These are phyloP conservation scores for Pythium phragmitis DNA, from an alignment of 352 stramenopile genomes.

Conservation along the genomic window DNA sequence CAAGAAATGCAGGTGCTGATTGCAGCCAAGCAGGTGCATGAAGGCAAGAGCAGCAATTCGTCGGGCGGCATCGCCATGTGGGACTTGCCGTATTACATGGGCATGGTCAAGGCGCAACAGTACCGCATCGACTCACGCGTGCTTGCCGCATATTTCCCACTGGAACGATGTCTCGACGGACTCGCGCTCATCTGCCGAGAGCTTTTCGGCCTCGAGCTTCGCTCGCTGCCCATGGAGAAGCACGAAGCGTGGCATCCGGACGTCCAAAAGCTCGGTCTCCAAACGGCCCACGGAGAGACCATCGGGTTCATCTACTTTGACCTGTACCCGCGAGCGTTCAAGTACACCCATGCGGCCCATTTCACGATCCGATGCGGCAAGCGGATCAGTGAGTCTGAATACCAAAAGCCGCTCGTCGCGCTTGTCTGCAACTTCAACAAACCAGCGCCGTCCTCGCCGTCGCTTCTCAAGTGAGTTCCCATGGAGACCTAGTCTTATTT, in stretches of 20 bases:
- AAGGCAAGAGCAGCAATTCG: conserved; percentile 31
- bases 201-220: conserved; percentile 91
- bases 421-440: conserved; percentile 91
- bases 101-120: conserved; percentile 74
- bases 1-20: conserved; percentile 60
- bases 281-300: conserved; percentile 44
- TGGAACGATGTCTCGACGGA: conserved; percentile 90
- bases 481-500: too few relatives aligned
- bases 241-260: conserved; percentile 90
- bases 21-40: conserved; percentile 58
- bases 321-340: conserved; percentile 88
- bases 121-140: conserved; percentile 78
- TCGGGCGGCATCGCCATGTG: conserved; percentile 83
- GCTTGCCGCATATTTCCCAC: conserved; percentile 88
- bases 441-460: conserved; percentile 63
- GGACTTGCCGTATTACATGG: conserved; percentile 95
- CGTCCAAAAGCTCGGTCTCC: conserved; percentile 90
- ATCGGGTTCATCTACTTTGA: conserved; percentile 96
- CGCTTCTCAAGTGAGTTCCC: conserved; percentile 56
- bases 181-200: conserved; percentile 85
- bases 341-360: conserved; percentile 89
- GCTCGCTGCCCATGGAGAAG: conserved; percentile 66
- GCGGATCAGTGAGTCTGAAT: conserved; percentile 42
- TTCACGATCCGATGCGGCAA: conserved; percentile 97
- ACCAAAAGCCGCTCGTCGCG: conserved; percentile 95